Base-by-base conservation (phyloP, 805 yeast species). In the Blastobotrys muscicola region DNA sequence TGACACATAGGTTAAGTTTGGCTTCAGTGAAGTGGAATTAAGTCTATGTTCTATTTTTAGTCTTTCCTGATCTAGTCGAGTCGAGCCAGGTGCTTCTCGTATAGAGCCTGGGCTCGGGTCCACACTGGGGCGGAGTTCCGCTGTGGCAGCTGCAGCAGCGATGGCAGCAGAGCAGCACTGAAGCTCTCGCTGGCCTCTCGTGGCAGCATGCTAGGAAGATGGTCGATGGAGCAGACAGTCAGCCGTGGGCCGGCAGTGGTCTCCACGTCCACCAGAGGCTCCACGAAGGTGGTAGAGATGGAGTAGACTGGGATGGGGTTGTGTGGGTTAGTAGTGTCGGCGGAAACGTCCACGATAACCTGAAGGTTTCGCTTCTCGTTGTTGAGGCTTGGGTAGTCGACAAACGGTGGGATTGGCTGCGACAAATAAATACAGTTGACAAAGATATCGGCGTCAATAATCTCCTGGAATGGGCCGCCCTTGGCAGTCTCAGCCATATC, bases 241-340 rank as follows among this genome's bases (percentile, higher is more conserved):
- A 92, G 68, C 62, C 82, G 82, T 50, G 95, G 94, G 45, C 95
- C 95, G 30, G 65, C 70, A 23, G 81, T 71, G 33, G 92, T 80
- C 49, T 80, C 77, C 34, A 90, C 98, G 6, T 67, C 64, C 38
- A 85, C 97, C 2, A 96, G 89, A 51, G 98, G 99, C 55, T 85
- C 76, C 52, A 76, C 75, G 71, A 92, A 92, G 5, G 82, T 87
- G 26, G 98, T 90, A 45, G 95, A 94, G 52, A 85, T 72, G 16
- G 78, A 70, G 66, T 92, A 94, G 43, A 92, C 90, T 49, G 99
- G 98, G 47, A 92, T 76, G 45, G 99, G 99, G 70, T 92, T 92
- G 72, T 87, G 90, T 48, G 97, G 97, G 66, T 92, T 92, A 44
- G 98, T 92, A 39, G 97, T 92, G 68, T 92, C 99, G 45, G 98